Evolutionary conservation across 768 basidiomycete genomes (phyloP).

Genomic region (Lenzites betulinus): DNA sequence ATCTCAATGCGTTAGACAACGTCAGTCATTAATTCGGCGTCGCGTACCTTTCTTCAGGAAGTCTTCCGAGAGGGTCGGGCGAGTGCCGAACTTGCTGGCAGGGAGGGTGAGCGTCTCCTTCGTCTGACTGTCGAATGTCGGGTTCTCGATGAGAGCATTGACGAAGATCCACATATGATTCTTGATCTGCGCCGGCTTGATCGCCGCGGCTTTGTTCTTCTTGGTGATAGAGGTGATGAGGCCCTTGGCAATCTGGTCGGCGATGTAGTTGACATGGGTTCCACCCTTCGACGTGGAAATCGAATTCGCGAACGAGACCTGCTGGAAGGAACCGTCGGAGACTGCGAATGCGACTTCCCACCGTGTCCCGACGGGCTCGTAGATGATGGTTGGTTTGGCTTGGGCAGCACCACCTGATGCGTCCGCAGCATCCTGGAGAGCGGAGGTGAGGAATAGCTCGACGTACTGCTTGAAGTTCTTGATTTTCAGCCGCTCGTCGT

Average conservation of each 20-base stretch:
- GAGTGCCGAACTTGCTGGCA: slow-evolving; percentile 87
- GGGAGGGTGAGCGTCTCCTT: slow-evolving; percentile 93
- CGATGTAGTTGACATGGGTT: slow-evolving; percentile 82
- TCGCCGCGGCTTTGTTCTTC: slow-evolving; percentile 96
- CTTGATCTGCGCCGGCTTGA: slow-evolving; percentile 93
- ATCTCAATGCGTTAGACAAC: neutral
- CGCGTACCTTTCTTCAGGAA: slow-evolving; percentile 91
- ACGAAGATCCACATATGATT: slow-evolving; percentile 99
- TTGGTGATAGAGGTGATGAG: slow-evolving; percentile 82
- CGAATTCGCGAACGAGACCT: slow-evolving; percentile 97
- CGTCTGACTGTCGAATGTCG: slow-evolving; percentile 98
- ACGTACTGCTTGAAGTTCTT: slow-evolving; percentile 98
- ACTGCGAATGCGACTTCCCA: slow-evolving; percentile 97
- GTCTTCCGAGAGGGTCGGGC: slow-evolving; percentile 81
- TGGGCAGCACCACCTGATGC: slow-evolving; percentile 79
- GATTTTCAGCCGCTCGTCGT: slow-evolving; percentile 89
- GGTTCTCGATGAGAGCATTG: slow-evolving; percentile 94
- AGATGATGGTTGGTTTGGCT: slow-evolving; percentile 74
- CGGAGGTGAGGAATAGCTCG: slow-evolving; percentile 86
- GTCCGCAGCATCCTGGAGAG: slow-evolving; percentile 66
- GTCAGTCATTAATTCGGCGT: neutral
- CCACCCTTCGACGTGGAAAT: slow-evolving; percentile 97
- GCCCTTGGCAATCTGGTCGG: slow-evolving; percentile 88
- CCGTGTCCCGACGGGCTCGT: slow-evolving; percentile 76
- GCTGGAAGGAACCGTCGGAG: slow-evolving; percentile 89